Evolutionary conservation across 140 eudicot genomes (phyloP), one percentile per base, ranked within the genome.

Genomic region (Stevia rebaudiana): DNA sequence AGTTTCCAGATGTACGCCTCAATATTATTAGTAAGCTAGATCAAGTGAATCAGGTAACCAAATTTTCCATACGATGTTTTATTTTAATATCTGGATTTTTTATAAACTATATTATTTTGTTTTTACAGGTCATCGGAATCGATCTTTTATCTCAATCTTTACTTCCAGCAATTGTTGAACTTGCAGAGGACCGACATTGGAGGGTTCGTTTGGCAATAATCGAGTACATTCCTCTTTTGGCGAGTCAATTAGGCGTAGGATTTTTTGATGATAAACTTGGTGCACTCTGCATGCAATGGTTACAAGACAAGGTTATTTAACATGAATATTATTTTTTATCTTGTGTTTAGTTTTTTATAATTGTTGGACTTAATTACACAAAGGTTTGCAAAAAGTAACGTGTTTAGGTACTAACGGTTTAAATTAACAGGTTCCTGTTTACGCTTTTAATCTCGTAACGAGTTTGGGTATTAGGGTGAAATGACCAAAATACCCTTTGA

Each of bases 131-230:
- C 48, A 85, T 92, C 59, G 98, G 98, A 61, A 92, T 92, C 30
- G 98, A 92, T 81, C 81, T 92, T 10, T 67, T 92, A 66, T 92
- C 98, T 19, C 98, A 87, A 68, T 92, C 98, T 57, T 64, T 92
- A 49, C 54, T 92, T 24, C 98, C 98, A 24, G 98, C 98, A 23
- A 92, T 92, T 13, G 98, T 92, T 40, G 98, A 92, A 87, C 95
- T 92, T 71, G 98, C 98, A 12, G 98, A 92, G 72, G 98, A 92
- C 64, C 83, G 98, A 69, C 98, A 92, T 76, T 92, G 98, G 98
- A 75, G 98, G 78, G 98, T 92, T 23, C 89, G 98, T 16, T 92
- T 92, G 61, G 98, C 98, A 67, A 88, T 92, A 58, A 92, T 92
- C 5, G 98, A 88, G 70, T 92, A 92, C 79, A 92, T 92, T 37